Evolutionary conservation across 768 basidiomycete species (phyloP), one percentile per base, ranked within the genome.

Genomic region (Boletus pseudo-olivaceus): DNA sequence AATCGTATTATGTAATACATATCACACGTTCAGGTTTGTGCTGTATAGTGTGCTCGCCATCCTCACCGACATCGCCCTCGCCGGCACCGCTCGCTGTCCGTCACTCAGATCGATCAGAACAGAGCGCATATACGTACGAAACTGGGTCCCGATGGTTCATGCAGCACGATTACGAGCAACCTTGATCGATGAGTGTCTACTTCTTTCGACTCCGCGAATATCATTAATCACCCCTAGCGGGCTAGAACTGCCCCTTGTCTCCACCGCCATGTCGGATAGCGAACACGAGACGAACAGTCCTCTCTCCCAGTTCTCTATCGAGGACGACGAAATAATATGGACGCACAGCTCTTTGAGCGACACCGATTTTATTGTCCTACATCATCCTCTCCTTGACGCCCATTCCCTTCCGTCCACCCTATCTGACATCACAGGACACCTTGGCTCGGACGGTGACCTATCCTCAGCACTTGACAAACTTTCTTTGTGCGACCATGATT

Each of bases 1-100:
- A 70, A 70, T 70, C 69, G 48, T 58, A 63, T 70, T 71, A 70
- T 41, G 33, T 70, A 70, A 70, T 53, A 54, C n/a, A 23, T 59
- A 55, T 69, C 68, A 48, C 65, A 57, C 57, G 49, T 64, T 58
- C 52, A 49, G 26, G 32, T 14, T 14, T 26, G n/a, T 29, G 5
- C n/a, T n/a, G n/a, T n/a, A n/a, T n/a, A 27, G 26, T 17, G 26
- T 12, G 32, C 47, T 7, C 12, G 29, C 23, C 40, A 14, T 9
- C 27, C 9, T 32, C 49, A 15, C 10, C 19, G 37, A 26, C n/a
- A 9, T 19, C 39, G 30, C 34, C 40, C 32, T 20, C 14, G 10
- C 11, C 29, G 1, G 10, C 23, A 12, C 14, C 33, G 20, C 19
- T 11, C 51, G 26, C 33, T 5, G 19, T 32, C 35, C 38, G 8